Percentiles rank a stretch among this genome's conserved stretches.
Evolutionary conservation across 495 filamentous ascomycete genomes (phyloP).

Genomic region (Podospora pseudoanserina): DNA sequence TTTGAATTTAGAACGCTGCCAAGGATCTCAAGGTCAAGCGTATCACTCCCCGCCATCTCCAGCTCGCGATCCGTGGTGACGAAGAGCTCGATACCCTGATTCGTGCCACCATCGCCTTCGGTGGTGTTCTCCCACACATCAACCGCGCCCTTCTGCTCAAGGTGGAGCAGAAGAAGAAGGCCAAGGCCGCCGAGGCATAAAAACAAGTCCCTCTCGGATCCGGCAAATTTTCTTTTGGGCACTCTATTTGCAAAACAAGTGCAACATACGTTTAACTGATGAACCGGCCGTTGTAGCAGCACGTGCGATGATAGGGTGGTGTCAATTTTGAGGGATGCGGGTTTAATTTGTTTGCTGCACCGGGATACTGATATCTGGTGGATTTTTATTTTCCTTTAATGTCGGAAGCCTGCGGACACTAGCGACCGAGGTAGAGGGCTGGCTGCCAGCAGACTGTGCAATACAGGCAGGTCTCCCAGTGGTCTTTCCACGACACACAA

Average conservation of each 20-base stretch:
- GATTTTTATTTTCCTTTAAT: conserved; percentile 11
- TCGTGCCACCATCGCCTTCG: conserved; percentile 95
- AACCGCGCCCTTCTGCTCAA: conserved; percentile 95
- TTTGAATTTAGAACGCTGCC: conserved; percentile 68
- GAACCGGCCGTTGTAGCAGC: not conserved
- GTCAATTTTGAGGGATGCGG: conserved; percentile 1
- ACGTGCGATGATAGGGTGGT: conserved; percentile 5
- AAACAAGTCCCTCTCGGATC: not conserved
- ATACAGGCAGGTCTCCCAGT: not conserved
- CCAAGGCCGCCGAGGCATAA: conserved; percentile 61
- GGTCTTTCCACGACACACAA: not conserved
- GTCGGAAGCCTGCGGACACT: conserved; percentile 1
- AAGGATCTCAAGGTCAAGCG: conserved; percentile 99
- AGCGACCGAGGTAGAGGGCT: not conserved
- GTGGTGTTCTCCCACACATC: conserved; percentile 98
- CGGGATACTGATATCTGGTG: not conserved
- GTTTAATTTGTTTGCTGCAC: conserved; percentile 14
- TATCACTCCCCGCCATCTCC: conserved; percentile 96
- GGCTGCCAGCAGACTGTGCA: not conserved
- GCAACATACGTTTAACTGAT: not conserved
- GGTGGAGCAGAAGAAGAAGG: conserved; percentile 99
- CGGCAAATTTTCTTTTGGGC: not conserved
- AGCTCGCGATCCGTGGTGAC: conserved; percentile 97
- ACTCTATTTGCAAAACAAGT: not conserved
- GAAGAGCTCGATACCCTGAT: conserved; percentile 98